phyloP scores from a whole-genome alignment of 257 asterid genomes.

The Solanum bulbocastanum region DNA sequence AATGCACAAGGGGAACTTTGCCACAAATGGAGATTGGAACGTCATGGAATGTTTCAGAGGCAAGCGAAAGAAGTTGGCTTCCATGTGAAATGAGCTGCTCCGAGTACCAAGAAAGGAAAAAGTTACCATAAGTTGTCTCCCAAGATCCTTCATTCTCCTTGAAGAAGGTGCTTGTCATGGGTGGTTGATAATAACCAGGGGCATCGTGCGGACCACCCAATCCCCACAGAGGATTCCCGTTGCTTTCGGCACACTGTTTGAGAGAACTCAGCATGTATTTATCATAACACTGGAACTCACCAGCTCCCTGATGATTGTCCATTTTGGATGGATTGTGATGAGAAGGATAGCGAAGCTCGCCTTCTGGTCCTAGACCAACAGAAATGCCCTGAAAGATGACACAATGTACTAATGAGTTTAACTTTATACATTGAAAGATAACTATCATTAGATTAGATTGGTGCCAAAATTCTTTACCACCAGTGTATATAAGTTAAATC shows the following conservation, averaged over 20 bases:
- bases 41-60: slow-evolving; percentile 45
- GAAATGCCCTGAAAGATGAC: slow-evolving; percentile 47
- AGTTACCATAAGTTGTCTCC: slow-evolving; percentile 71
- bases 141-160: slow-evolving; percentile 66
- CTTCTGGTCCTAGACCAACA: slow-evolving; percentile 83
- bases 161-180: slow-evolving; percentile 47
- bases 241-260: slow-evolving; percentile 41
- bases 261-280: slow-evolving; percentile 51
- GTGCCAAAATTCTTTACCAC: neutral
- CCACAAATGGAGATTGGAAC: slow-evolving; percentile 38
- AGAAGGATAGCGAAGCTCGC: slow-evolving; percentile 83
- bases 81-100: slow-evolving; percentile 51
- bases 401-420: neutral
- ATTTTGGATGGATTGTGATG: slow-evolving; percentile 23
- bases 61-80: slow-evolving; percentile 53
- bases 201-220: slow-evolving; percentile 79
- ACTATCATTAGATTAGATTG: too few relatives aligned
- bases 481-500: neutral
- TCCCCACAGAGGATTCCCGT: slow-evolving; percentile 74
- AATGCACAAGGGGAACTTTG: slow-evolving; percentile 43
- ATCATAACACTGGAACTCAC: slow-evolving; percentile 87
- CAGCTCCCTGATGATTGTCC: slow-evolving; percentile 33
- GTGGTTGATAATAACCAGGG: slow-evolving; percentile 31
- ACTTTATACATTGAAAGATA: neutral
- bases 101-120: slow-evolving; percentile 81